phyloP scores from a whole-genome alignment of 176 grass and related monocot genomes.

The Lolium multiflorum region DNA sequence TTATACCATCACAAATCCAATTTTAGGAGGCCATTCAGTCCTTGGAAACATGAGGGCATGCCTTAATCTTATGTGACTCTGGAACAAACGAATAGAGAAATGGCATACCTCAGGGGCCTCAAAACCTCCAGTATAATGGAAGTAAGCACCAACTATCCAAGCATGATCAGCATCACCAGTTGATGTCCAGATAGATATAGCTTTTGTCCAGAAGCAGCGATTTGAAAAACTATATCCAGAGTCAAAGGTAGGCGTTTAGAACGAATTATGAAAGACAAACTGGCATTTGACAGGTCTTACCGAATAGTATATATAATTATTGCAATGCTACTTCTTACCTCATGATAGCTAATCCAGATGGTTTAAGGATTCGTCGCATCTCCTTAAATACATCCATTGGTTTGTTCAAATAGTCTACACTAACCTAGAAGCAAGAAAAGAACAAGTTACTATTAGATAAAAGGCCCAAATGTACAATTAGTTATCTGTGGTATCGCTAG shows the following conservation, averaged over 20 bases:
- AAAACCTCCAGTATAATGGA: constrained; percentile 88
- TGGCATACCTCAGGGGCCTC: constrained; percentile 73
- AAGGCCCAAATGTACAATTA: background rate
- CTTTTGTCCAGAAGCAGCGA: constrained; percentile 97
- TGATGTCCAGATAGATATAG: constrained; percentile 97
- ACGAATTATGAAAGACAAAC: background rate
- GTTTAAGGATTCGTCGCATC: constrained; percentile 91
- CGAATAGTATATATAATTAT: background rate
- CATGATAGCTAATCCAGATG: constrained; percentile 87
- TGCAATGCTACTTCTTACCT: constrained; percentile 55
- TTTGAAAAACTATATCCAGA: constrained; percentile 79
- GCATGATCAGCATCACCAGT: constrained; percentile 92
- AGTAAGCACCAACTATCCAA: constrained; percentile 95
- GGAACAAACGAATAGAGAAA: constrained; percentile 1
- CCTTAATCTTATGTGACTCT: background rate
- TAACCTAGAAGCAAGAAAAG: constrained; percentile 66
- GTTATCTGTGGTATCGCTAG: background rate
- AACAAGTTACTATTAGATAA: background rate
- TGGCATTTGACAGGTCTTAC: background rate
- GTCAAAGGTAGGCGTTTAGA: constrained; percentile 21
- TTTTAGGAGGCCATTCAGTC: background rate
- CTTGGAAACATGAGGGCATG: background rate
- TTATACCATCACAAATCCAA: background rate
- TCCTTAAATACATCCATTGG: constrained; percentile 96
- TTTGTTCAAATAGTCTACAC: constrained; percentile 93